phyloP scores from a whole-genome alignment of 2,329 filamentous ascomycete species.

The Neurospora sp. region DNA sequence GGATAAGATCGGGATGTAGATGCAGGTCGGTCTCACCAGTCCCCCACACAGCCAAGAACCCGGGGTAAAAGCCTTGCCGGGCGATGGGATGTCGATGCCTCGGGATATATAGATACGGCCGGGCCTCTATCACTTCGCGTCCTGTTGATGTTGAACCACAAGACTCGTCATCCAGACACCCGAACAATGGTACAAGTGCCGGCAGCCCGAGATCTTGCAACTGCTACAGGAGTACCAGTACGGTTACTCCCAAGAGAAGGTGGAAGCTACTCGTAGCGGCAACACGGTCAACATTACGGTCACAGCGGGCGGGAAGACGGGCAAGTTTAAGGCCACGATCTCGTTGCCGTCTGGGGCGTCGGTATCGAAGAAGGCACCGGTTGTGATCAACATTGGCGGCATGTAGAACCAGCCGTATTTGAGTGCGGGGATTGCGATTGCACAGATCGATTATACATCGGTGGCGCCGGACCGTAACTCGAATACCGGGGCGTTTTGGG shows the following conservation, averaged over 20 bases:
- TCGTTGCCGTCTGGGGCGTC: slow-evolving; percentile 29
- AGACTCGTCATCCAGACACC: slow-evolving; percentile 25
- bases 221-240: slow-evolving; percentile 42
- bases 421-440: slow-evolving; percentile 36
- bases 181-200: slow-evolving; percentile 39
- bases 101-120: not conserved
- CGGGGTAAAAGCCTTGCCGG: slow-evolving; percentile 2
- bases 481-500: slow-evolving; percentile 40
- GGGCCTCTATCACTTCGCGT: not conserved
- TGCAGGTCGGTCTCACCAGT: not conserved
- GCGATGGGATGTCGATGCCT: slow-evolving; percentile 3
- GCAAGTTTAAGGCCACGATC: slow-evolving; percentile 33
- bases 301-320: slow-evolving; percentile 32
- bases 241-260: slow-evolving; percentile 35
- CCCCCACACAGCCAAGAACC: slow-evolving; percentile 2
- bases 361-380: slow-evolving; percentile 27
- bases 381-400: slow-evolving; percentile 40
- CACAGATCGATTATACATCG: slow-evolving; percentile 37
- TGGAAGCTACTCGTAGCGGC: slow-evolving; percentile 36
- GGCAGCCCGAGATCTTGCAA: slow-evolving; percentile 39
- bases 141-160: not conserved
- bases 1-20: not conserved
- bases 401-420: slow-evolving; percentile 38
- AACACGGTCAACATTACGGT: slow-evolving; percentile 33
- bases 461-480: slow-evolving; percentile 39